Evolutionary conservation across 2,329 filamentous ascomycete genomes (phyloP).

Genomic region (Zopfia rhizophila): DNA sequence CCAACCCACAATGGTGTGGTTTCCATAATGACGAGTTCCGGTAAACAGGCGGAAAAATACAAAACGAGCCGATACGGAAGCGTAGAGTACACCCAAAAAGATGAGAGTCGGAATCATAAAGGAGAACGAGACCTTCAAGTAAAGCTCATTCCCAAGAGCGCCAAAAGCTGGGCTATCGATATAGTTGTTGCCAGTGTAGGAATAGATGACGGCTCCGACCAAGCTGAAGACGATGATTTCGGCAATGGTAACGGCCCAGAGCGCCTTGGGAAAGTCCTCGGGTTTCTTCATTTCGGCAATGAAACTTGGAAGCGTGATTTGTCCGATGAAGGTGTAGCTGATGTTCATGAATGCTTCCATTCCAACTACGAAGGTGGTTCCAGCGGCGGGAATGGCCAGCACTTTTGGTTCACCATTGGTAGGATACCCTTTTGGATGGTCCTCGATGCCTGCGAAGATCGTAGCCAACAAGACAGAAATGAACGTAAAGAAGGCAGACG

Average conservation of each 20-base stretch:
- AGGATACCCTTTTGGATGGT: slow-evolving; percentile 74
- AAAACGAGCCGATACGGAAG: slow-evolving; percentile 88
- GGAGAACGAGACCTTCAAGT: slow-evolving; percentile 89
- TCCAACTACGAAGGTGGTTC: slow-evolving; percentile 82
- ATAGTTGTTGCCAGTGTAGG: slow-evolving; percentile 90
- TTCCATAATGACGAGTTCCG: slow-evolving; percentile 79
- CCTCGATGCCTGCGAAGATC: slow-evolving; percentile 81
- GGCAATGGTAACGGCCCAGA: slow-evolving; percentile 89
- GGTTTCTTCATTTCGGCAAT: slow-evolving; percentile 90
- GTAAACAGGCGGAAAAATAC: slow-evolving; percentile 91
- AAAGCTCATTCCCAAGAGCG: slow-evolving; percentile 76
- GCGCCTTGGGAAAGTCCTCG: slow-evolving; percentile 89
- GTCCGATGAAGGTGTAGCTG: slow-evolving; percentile 94
- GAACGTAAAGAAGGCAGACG: slow-evolving; percentile 88
- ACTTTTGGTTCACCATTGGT: slow-evolving; percentile 71
- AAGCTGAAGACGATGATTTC: slow-evolving; percentile 88
- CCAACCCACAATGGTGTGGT: slow-evolving; percentile 87
- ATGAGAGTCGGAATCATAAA: slow-evolving; percentile 97
- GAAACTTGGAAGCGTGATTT: slow-evolving; percentile 93
- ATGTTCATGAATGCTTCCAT: slow-evolving; percentile 95
- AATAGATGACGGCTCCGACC: slow-evolving; percentile 83
- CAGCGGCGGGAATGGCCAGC: slow-evolving; percentile 71
- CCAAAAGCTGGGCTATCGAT: slow-evolving; percentile 89
- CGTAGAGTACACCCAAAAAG: slow-evolving; percentile 90
- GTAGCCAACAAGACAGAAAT: slow-evolving; percentile 85